Evolutionary conservation across 2,329 filamentous ascomycete genomes (phyloP), one percentile per base, ranked within the genome.

Genomic region (Colletotrichum gigasporum): DNA sequence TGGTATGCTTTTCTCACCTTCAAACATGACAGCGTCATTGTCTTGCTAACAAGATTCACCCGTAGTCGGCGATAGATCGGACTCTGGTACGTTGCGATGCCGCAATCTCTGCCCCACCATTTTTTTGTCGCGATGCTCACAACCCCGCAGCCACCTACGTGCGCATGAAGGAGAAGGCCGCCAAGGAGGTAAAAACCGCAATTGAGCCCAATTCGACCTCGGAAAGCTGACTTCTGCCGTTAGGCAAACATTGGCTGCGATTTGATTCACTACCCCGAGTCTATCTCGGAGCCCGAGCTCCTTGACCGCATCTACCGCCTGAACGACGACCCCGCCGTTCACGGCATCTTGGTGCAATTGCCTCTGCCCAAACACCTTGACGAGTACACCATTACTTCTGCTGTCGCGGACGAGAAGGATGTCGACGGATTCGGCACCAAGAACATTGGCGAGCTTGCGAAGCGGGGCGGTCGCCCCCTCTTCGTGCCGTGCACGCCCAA

Each of bases 101-200:
- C 66, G 41, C 37, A 16, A 20, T 39, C 35, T 39, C 67, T 63
- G 66, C 62, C 68, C 65, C 47, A 20, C 51, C 66, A 62, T 52
- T 10, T 63, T 53, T 66, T 59, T 67, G 32, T 56, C 69, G 65
- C 62, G 71, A 74, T 73, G 76, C 73, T 78, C 71, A 76, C 71
- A 68, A 63, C 63, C 61, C 68, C 65, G 61, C 73, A 95, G 92
- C 90, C 74, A 98, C 95, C 54, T 99, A 99, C 91, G 95, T 99
- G 80, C 94, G 94, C 81, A 99, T 99, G 96, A 99, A 99, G 84
- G 83, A 97, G 74, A 99, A 97, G 86, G 96, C 96, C 69, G 96
- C 96, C 63, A 85, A 92, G 77, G 96, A 98, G 86, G 92, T 94
- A 82, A 71, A 50, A 47, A 12, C 35, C 35, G 44, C 35, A 8